A percentile compares a stretch with the other conserved stretches of the same genome.
Evolutionary conservation across 1,139 yeast species (phyloP).

Genomic region (Yamadazyma epiphylla): DNA sequence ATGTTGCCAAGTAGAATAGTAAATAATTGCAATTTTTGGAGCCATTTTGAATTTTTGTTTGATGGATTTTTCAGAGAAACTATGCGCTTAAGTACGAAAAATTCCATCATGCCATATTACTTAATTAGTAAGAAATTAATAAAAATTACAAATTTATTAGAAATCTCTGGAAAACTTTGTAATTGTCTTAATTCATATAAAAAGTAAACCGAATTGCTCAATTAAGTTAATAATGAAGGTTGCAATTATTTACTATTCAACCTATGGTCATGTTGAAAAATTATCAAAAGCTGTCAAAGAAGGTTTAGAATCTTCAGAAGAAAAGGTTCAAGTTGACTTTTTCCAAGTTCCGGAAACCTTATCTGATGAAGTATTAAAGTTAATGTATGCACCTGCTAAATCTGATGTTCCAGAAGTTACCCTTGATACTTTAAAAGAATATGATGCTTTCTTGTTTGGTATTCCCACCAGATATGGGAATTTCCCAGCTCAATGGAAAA

Average conservation of each 20-base stretch:
- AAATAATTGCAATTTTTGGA: slow-evolving; percentile 48
- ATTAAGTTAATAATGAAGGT: slow-evolving; percentile 24
- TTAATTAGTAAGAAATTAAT: too few species aligned
- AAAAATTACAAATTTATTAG: too few species aligned
- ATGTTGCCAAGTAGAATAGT: slow-evolving; percentile 66
- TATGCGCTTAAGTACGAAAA: too few species aligned
- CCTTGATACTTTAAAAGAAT: slow-evolving; percentile 29
- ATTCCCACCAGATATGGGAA: slow-evolving; percentile 50
- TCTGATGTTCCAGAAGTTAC: slow-evolving; percentile 38
- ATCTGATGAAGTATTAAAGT: slow-evolving; percentile 33
- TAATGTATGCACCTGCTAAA: slow-evolving; percentile 40
- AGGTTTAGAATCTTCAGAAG: slow-evolving; percentile 40
- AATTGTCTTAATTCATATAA: too few species aligned
- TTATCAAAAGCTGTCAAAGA: slow-evolving; percentile 44
- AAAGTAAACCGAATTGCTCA: too few species aligned
- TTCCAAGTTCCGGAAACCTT: slow-evolving; percentile 51
- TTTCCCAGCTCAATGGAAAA: slow-evolving; percentile 42
- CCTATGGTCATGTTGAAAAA: slow-evolving; percentile 56
- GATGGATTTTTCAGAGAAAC: too few species aligned
- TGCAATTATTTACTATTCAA: slow-evolving; percentile 55
- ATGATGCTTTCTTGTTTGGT: slow-evolving; percentile 50
- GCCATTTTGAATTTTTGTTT: too few species aligned
- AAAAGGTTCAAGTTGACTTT: slow-evolving; percentile 43
- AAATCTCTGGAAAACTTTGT: too few species aligned
- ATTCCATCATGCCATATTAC: too few species aligned